Conservation (phyloP, 306 rosid genomes). For the Hippophae tibetana region DNA sequence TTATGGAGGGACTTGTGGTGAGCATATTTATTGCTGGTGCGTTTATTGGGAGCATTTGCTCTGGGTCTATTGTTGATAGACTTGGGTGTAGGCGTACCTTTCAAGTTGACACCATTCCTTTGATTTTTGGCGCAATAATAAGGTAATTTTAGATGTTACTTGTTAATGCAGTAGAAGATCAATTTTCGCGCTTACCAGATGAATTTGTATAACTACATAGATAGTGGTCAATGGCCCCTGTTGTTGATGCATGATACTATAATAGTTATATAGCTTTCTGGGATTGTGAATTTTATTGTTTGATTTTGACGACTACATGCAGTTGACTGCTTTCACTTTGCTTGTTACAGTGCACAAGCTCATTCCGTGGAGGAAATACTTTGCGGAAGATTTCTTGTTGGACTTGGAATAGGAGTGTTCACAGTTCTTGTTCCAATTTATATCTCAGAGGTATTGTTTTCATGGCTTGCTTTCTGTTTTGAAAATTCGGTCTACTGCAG, state of each 20-base stretch:
- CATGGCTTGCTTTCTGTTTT: not conserved
- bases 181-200: not conserved
- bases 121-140: constrained; percentile 68
- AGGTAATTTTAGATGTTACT: constrained; percentile 29
- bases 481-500: not conserved
- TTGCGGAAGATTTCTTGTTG: constrained; percentile 92
- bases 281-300: constrained; percentile 9
- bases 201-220: not conserved
- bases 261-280: constrained; percentile 2
- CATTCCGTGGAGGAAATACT: constrained; percentile 64
- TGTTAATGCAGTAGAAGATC: no score
- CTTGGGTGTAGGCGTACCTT: constrained; percentile 77
- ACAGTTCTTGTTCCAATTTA: constrained; percentile 84
- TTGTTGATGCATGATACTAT: constrained; percentile 1
- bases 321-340: constrained; percentile 17
- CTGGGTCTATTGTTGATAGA: constrained; percentile 66
- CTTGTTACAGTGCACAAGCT: constrained; percentile 61
- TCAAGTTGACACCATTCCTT: constrained; percentile 65
- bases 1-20: constrained; percentile 77
- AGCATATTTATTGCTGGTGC: constrained; percentile 88
- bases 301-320: constrained; percentile 9
- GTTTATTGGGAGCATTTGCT: constrained; percentile 69
- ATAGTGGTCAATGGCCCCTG: not conserved
- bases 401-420: constrained; percentile 86
- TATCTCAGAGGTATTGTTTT: constrained; percentile 62